Evolutionary conservation across 495 filamentous ascomycete species (phyloP).

Genomic region (Cercophora samala): DNA sequence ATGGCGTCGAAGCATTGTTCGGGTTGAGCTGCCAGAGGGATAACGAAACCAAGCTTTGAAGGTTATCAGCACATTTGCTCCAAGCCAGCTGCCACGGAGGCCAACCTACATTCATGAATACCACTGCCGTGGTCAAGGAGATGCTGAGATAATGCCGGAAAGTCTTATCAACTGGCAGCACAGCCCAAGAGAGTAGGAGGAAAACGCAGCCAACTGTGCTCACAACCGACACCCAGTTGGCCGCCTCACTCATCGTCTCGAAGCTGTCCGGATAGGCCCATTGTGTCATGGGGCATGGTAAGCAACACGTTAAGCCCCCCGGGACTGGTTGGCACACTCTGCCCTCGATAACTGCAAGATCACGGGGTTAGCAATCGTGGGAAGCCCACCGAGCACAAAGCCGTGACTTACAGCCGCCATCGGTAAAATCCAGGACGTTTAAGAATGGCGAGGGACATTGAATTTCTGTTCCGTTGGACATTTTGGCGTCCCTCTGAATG

Average conservation of each 20-base stretch:
- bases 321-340: constrained; percentile 50
- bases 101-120: constrained; percentile 72
- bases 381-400: background rate
- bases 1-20: constrained; percentile 84
- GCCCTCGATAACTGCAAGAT: constrained; percentile 59
- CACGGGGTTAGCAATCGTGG: constrained; percentile 10
- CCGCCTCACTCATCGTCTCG: constrained; percentile 56
- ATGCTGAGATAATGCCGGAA: constrained; percentile 90
- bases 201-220: constrained; percentile 70
- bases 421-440: constrained; percentile 30
- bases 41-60: constrained; percentile 72
- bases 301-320: constrained; percentile 63
- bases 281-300: constrained; percentile 83
- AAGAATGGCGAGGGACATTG: constrained; percentile 39
- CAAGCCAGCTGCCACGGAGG: background rate
- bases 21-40: constrained; percentile 78
- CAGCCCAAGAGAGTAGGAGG: constrained; percentile 75
- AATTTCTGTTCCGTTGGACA: constrained; percentile 30
- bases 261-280: constrained; percentile 83
- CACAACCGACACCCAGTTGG: constrained; percentile 76
- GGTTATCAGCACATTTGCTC: background rate
- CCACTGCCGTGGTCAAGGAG: constrained; percentile 69
- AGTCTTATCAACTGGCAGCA: constrained; percentile 85
- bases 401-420: constrained; percentile 43
- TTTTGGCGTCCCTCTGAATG: constrained; percentile 19